Base-by-base conservation (phyloP, 495 filamentous ascomycete species). In the Chaetomium cochliodes region DNA sequence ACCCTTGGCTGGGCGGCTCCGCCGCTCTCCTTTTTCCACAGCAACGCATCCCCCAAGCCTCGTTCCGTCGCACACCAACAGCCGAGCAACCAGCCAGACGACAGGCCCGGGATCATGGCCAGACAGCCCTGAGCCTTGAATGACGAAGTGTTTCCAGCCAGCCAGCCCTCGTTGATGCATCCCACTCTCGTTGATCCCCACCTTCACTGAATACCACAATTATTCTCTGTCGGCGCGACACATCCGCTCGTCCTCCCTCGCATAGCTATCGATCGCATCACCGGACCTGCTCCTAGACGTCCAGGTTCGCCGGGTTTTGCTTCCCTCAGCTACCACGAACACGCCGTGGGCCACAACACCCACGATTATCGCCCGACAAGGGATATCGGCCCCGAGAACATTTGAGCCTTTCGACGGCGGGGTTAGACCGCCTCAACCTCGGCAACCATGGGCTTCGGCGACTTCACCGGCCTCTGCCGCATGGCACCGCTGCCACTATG, bases 401-500 rank as follows among this genome's bases (percentile, higher is more conserved):
- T 37, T 37, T 8, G 1, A 37, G 1, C 9, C 33, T 37, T 37
- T 37, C 33, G 33, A 37, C 28, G 51, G 16, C 44, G 62, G 61
- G 54, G 50, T 65, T 64, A 39, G 50, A 63, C 53, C 61, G 65
- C 56, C 63, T 26, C 25, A 50, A 23, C 47, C 30, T 42, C 61
- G 47, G 64, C 65, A 58, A 81, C 66, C 69, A 97, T 96, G 92
- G 90, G 87, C 68, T 96, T 97, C 77, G 93, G 93, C 54, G 88
- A 93, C 76, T 97, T 97, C 77, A 81, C 87, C 58, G 81, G 82
- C 66, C 92, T 97, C 81, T 99, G 94, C 82, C 82, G 83, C 63
- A 92, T 90, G 78, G 87, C 90, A 67, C 84, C 90, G 51, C 79
- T 99, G 70, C 94, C 94, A 55, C 75, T 98, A 71, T 99, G 94